phyloP scores from a whole-genome alignment of 2,329 filamentous ascomycete species.

The Hypoxylon sp. region DNA sequence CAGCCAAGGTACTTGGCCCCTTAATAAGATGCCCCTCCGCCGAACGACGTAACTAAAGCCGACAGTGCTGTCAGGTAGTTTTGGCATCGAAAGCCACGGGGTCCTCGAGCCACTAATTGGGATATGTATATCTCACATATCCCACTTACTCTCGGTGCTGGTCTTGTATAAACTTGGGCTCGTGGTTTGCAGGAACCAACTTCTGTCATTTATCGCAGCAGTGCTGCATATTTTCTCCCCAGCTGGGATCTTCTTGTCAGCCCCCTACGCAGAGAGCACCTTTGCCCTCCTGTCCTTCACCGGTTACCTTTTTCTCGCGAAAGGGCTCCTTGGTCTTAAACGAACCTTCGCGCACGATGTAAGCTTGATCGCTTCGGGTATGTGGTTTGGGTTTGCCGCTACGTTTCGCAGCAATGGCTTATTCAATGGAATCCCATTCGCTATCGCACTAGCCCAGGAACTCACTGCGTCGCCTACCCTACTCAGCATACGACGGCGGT shows the following conservation, averaged over 20 bases:
- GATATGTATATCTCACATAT: constrained; percentile 77
- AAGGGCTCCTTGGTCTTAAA: constrained; percentile 58
- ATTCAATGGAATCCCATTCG: constrained; percentile 83
- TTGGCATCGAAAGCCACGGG: constrained; percentile 48
- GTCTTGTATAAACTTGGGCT: constrained; percentile 77
- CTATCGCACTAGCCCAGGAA: constrained; percentile 64
- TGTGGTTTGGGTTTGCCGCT: constrained; percentile 79
- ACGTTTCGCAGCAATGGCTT: constrained; percentile 88
- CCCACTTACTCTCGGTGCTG: constrained; percentile 83
- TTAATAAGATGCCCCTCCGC: neutral
- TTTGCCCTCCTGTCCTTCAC: constrained; percentile 84
- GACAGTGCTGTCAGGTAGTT: constrained; percentile 45
- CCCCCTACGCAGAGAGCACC: constrained; percentile 85
- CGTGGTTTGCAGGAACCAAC: constrained; percentile 66
- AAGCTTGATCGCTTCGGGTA: constrained; percentile 73
- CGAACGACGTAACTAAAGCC: constrained; percentile 17
- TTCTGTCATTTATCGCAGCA: constrained; percentile 77
- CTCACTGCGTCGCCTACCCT: constrained; percentile 55
- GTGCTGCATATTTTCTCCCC: constrained; percentile 87
- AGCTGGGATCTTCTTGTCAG: constrained; percentile 89
- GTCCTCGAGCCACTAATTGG: constrained; percentile 67
- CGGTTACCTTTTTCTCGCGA: constrained; percentile 79
- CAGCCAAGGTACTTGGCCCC: constrained; percentile 50
- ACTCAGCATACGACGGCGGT: constrained; percentile 66
- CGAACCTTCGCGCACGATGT: constrained; percentile 58